Conservation (phyloP, 768 basidiomycete genomes). For the Porphyrellus cyaneotinctus region DNA sequence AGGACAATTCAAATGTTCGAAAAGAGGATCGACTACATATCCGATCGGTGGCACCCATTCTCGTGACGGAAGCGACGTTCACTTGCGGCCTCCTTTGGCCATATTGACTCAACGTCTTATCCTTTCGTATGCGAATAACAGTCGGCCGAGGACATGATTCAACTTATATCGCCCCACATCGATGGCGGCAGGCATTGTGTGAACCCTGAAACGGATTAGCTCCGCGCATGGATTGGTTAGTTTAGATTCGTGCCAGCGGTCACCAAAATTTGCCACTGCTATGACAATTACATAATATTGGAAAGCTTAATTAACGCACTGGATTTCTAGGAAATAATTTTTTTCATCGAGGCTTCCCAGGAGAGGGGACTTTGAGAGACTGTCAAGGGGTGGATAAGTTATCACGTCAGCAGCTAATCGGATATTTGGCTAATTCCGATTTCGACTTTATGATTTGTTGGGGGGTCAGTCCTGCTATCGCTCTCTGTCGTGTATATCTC, state of each 20-base stretch:
- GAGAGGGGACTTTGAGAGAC: no score
- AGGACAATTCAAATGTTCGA: slow-evolving; percentile 1
- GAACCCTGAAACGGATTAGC: neutral
- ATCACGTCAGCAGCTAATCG: slow-evolving; percentile 22
- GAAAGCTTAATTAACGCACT: neutral
- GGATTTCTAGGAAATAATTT: neutral
- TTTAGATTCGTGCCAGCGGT: neutral
- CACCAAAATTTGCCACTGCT: neutral
- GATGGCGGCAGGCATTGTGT: neutral
- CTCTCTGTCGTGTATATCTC: slow-evolving; percentile 6
- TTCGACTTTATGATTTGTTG: slow-evolving; percentile 22
- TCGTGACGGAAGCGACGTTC: slow-evolving; percentile 8
- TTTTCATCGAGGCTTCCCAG: slow-evolving; percentile 1
- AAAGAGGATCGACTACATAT: neutral
- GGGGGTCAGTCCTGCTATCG: slow-evolving; percentile 14
- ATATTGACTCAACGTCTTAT: neutral
- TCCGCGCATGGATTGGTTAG: neutral
- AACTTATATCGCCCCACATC: neutral
- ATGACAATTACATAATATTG: neutral
- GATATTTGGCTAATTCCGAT: slow-evolving; percentile 3
- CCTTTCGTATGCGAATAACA: neutral
- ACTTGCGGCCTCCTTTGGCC: neutral
- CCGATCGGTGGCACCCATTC: slow-evolving; percentile 3
- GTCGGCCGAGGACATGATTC: neutral
- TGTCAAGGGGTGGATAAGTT: no score